Conservation (phyloP, 1,139 yeast genomes). For the Debaryomycetaceae sp. region DNA sequence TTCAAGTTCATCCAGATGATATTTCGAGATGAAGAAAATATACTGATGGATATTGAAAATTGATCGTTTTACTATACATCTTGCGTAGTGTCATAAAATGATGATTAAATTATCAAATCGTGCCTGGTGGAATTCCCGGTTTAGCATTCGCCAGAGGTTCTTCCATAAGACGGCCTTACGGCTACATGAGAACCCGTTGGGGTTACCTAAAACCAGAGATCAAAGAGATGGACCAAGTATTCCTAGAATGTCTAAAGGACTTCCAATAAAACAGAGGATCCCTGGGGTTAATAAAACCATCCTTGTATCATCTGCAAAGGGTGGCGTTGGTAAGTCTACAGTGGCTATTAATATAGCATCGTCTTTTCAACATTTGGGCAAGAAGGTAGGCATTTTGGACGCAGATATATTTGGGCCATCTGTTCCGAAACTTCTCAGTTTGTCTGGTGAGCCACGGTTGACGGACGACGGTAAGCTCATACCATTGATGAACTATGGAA, state of each 20-base stretch:
- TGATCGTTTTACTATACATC: too few species aligned
- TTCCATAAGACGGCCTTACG: conserved; percentile 4
- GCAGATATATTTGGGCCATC: conserved; percentile 87
- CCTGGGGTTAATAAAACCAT: conserved; percentile 61
- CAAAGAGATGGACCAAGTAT: conserved; percentile 22
- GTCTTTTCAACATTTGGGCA: conserved; percentile 52
- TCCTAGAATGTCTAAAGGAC: conserved; percentile 43
- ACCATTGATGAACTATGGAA: conserved; percentile 74
- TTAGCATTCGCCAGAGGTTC: background rate
- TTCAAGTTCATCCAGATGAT: background rate
- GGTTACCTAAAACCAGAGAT: conserved; percentile 43
- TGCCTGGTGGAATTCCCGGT: background rate
- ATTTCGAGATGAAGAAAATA: too few species aligned
- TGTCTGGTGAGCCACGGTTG: conserved; percentile 65
- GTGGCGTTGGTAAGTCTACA: conserved; percentile 67
- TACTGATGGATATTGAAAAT: too few species aligned
- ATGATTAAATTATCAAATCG: too few species aligned
- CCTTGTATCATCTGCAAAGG: conserved; percentile 76
- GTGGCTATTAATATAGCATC: conserved; percentile 66
- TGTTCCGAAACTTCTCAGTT: conserved; percentile 63
- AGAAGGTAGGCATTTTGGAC: conserved; percentile 67
- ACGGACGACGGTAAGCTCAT: conserved; percentile 52
- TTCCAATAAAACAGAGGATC: conserved; percentile 54
- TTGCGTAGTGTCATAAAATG: too few species aligned
- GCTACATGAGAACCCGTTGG: conserved; percentile 38